These are phyloP conservation scores for Ceratorhiza oryzae-sativae DNA, from an alignment of 1,284 basidiomycete genomes.

Conservation along the genomic window DNA sequence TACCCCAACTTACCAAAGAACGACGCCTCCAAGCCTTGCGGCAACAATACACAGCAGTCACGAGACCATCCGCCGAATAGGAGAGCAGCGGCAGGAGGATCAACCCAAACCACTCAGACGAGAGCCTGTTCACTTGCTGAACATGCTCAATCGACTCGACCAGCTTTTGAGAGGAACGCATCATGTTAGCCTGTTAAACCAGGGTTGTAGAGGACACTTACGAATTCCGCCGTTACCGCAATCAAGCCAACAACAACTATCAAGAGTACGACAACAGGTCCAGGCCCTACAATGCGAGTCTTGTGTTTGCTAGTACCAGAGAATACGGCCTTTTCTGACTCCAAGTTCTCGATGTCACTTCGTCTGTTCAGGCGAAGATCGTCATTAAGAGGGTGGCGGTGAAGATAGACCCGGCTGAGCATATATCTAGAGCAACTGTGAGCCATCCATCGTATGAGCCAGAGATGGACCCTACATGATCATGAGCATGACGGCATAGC, in stretches of 20 bases:
- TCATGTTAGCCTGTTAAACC: too few species aligned
- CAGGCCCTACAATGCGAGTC: constrained; percentile 24
- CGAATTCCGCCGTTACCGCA: constrained; percentile 37
- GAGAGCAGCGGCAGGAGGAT: constrained; percentile 35
- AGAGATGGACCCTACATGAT: constrained; percentile 10
- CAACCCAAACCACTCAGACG: constrained; percentile 37
- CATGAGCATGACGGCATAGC: constrained; percentile 35
- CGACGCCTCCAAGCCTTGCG: constrained; percentile 20
- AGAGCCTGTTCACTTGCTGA: constrained; percentile 3
- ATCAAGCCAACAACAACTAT: constrained; percentile 23
- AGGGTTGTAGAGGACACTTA: too few species aligned
- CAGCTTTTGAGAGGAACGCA: constrained; percentile 16
- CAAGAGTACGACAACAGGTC: constrained; percentile 8
- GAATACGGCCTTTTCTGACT: background rate
- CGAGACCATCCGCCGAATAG: constrained; percentile 34
- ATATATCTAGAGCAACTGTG: constrained; percentile 18
- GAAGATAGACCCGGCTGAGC: constrained; percentile 34
- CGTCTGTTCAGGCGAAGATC: background rate
- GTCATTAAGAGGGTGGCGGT: constrained; percentile 26
- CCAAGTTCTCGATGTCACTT: background rate
- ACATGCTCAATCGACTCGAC: constrained; percentile 32
- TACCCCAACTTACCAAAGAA: constrained; percentile 7
- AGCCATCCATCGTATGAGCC: background rate
- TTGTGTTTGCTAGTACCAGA: background rate
- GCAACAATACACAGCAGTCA: constrained; percentile 32